Evolutionary conservation across 2,329 filamentous ascomycete species (phyloP).

Genomic region (Herpotrichia juniperi): DNA sequence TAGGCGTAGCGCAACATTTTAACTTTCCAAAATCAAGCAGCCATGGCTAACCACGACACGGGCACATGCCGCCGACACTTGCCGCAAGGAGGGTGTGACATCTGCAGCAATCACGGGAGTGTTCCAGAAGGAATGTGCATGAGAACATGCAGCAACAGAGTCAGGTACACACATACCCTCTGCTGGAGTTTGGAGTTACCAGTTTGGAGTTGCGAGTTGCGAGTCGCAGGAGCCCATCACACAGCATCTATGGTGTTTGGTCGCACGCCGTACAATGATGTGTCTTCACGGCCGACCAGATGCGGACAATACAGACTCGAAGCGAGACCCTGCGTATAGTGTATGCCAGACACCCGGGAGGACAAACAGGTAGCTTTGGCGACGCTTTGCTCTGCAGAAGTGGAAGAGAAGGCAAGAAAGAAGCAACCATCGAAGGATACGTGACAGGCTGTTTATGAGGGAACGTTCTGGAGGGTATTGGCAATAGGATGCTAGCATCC

Average conservation of each 20-base stretch:
- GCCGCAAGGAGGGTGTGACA: slow-evolving; percentile 6
- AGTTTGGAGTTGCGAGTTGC: background rate
- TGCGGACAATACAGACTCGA: background rate
- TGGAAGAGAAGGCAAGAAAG: too few species aligned
- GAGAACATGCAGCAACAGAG: background rate
- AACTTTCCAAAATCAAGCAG: background rate
- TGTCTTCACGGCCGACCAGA: background rate
- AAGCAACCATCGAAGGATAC: too few species aligned
- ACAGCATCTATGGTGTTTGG: background rate
- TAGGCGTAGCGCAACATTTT: background rate
- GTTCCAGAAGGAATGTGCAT: background rate
- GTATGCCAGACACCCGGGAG: background rate
- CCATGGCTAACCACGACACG: slow-evolving; percentile 3
- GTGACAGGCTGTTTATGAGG: too few species aligned
- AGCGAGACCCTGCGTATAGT: slow-evolving; percentile 7
- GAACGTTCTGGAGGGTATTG: background rate
- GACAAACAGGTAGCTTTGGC: slow-evolving; percentile 7
- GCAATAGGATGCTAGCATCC: slow-evolving; percentile 4
- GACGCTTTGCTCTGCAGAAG: slow-evolving; percentile 6
- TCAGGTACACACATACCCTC: slow-evolving; percentile 1
- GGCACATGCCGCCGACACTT: slow-evolving; percentile 2
- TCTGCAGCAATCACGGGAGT: slow-evolving; percentile 1
- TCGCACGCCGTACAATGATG: background rate
- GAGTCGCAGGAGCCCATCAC: too few species aligned
- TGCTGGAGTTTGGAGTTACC: background rate